A percentile compares a stretch with the other conserved stretches of the same genome.
Conservation (phyloP, 176 grass and related monocot genomes). For the Tuctoria greenei region DNA sequence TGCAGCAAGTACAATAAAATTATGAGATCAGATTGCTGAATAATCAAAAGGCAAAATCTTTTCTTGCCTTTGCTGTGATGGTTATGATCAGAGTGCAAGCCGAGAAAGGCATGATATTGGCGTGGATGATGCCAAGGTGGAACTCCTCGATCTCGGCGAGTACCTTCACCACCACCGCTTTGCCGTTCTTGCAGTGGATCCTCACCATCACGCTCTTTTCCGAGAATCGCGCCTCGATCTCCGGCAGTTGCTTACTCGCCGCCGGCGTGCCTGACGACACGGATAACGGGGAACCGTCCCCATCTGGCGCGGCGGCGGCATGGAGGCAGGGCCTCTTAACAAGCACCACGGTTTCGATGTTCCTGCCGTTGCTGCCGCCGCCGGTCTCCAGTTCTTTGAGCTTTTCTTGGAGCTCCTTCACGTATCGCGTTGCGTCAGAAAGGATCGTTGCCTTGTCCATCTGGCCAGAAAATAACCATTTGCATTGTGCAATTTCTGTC, state of each 20-base stretch:
- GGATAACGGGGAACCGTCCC: neutral
- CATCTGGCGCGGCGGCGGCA: constrained; percentile 2
- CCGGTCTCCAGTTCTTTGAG: constrained; percentile 46
- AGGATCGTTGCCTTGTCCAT: constrained; percentile 80
- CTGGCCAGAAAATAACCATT: constrained; percentile 28
- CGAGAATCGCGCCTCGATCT: constrained; percentile 52
- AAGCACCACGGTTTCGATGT: constrained; percentile 36
- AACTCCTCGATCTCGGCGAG: constrained; percentile 57
- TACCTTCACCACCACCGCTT: constrained; percentile 53
- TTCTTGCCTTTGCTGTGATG: constrained; percentile 60
- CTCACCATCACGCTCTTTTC: constrained; percentile 56
- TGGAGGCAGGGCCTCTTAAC: constrained; percentile 44
- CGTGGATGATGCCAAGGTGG: constrained; percentile 45
- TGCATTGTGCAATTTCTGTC: neutral
- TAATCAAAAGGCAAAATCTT: neutral
- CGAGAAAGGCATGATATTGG: constrained; percentile 58
- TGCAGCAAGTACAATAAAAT: neutral
- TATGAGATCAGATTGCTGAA: neutral
- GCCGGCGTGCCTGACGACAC: neutral
- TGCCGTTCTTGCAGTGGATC: constrained; percentile 47
- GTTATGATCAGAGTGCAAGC: constrained; percentile 52
- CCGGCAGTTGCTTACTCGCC: constrained; percentile 27
- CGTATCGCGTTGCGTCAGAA: constrained; percentile 48
- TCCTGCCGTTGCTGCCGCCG: constrained; percentile 19
- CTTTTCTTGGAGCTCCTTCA: constrained; percentile 65